Conservation (phyloP, 31 red algal genomes). For the Asparagopsis taxiformis region DNA sequence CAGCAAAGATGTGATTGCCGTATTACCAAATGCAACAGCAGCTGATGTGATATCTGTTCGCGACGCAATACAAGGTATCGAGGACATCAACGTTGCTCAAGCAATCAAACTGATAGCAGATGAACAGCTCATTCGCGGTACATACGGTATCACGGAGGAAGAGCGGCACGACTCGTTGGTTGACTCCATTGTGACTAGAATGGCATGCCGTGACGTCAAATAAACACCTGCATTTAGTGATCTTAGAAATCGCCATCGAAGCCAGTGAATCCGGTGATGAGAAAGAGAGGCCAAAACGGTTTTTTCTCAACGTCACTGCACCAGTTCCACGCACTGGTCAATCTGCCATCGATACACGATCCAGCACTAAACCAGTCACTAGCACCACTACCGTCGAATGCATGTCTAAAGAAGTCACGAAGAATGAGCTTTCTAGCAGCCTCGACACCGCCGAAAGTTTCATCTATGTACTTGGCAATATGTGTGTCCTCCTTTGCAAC, state of each 20-base stretch:
- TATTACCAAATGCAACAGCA: conserved; percentile 34
- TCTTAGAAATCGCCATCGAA: conserved; percentile 76
- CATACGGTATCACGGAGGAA: conserved; percentile 34
- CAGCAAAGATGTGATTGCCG: conserved; percentile 25
- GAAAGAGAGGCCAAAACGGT: conserved; percentile 65
- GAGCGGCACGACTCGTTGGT: conserved; percentile 27
- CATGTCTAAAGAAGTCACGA: conserved; percentile 83
- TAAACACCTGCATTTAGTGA: conserved; percentile 20
- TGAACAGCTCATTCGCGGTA: neutral
- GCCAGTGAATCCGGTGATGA: conserved; percentile 71
- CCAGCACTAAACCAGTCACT: conserved; percentile 72
- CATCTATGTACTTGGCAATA: conserved; percentile 55
- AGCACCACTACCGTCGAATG: conserved; percentile 85
- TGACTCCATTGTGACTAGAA: conserved; percentile 59
- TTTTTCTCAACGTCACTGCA: conserved; percentile 80
- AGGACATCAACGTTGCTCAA: conserved; percentile 11
- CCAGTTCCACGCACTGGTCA: conserved; percentile 84
- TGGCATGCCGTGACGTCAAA: conserved; percentile 56
- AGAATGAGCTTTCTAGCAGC: conserved; percentile 52
- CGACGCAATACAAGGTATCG: conserved; percentile 27
- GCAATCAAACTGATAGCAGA: conserved; percentile 10
- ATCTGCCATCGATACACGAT: conserved; percentile 81
- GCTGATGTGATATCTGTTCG: conserved; percentile 7
- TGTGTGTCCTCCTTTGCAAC: conserved; percentile 31
- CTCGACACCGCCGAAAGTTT: conserved; percentile 66